Conservation (phyloP, 2,329 filamentous ascomycete genomes). For the Hymenoscyphus fraxineus region DNA sequence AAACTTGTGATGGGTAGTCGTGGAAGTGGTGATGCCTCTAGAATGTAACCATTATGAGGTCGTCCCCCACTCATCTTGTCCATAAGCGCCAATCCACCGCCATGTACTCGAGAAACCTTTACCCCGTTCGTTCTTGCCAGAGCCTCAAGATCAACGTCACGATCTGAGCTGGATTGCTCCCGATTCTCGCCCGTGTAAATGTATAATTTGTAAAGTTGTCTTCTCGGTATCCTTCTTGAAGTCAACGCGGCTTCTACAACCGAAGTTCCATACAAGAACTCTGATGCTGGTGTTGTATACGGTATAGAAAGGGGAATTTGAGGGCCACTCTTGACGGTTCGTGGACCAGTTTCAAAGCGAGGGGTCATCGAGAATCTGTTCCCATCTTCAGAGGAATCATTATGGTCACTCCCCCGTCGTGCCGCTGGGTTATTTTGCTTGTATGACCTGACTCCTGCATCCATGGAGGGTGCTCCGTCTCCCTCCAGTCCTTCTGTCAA, state of each 20-base stretch:
- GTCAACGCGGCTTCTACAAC: constrained; percentile 77
- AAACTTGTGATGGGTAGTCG: constrained; percentile 63
- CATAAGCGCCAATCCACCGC: constrained; percentile 63
- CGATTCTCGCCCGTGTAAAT: constrained; percentile 60
- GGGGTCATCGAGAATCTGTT: neutral
- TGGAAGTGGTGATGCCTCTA: constrained; percentile 83
- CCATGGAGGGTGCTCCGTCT: neutral
- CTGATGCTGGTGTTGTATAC: constrained; percentile 80
- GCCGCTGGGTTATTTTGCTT: neutral
- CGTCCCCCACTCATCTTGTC: constrained; percentile 79
- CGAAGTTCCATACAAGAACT: constrained; percentile 84
- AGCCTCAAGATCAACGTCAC: constrained; percentile 43
- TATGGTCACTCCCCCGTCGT: neutral
- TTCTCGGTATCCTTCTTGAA: constrained; percentile 47
- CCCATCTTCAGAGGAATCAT: neutral
- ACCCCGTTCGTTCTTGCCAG: constrained; percentile 50
- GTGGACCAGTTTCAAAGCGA: neutral
- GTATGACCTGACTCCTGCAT: neutral
- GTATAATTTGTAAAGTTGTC: constrained; percentile 82
- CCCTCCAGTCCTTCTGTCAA: neutral
- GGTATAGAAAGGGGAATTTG: constrained; percentile 45
- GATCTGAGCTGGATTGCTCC: constrained; percentile 44
- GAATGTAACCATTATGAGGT: constrained; percentile 84
- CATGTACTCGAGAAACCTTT: constrained; percentile 53
- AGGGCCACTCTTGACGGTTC: constrained; percentile 17